Conservation (phyloP, 306 rosid genomes). For the Quillaja saponaria region DNA sequence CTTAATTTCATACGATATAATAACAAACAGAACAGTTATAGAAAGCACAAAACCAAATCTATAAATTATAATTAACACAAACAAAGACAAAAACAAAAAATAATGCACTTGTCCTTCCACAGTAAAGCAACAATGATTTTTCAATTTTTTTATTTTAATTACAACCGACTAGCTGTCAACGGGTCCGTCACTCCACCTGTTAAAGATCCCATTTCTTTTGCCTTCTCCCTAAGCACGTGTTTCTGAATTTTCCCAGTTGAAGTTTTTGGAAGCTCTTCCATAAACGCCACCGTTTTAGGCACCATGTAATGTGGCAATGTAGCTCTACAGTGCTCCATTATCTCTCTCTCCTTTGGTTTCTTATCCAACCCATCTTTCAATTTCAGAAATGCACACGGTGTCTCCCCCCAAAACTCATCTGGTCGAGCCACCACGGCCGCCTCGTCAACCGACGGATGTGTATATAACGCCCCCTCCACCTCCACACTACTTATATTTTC, state of each 20-base stretch:
- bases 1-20: too few relatives aligned
- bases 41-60: too few relatives aligned
- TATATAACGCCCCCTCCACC: constrained; percentile 63
- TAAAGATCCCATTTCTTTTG: constrained; percentile 40
- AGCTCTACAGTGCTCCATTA: constrained; percentile 48
- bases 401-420: constrained; percentile 68
- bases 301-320: constrained; percentile 69
- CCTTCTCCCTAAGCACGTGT: constrained; percentile 46
- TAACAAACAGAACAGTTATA: too few relatives aligned
- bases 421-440: constrained; percentile 72
- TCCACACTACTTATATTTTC: constrained; percentile 73
- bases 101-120: too few relatives aligned
- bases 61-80: too few relatives aligned
- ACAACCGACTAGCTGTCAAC: constrained; percentile 2
- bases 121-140: too few relatives aligned
- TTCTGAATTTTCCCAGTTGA: constrained; percentile 69
- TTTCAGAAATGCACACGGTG: constrained; percentile 66
- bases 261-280: constrained; percentile 60
- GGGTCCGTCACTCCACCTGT: background rate
- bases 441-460: constrained; percentile 45
- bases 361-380: constrained; percentile 30
- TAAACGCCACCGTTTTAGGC: constrained; percentile 72
- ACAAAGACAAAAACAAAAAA: too few relatives aligned
- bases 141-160: background rate
- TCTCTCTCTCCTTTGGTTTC: constrained; percentile 50